Evolutionary conservation across 345 rosid genomes (phyloP).

Genomic region (Camelina neglecta): DNA sequence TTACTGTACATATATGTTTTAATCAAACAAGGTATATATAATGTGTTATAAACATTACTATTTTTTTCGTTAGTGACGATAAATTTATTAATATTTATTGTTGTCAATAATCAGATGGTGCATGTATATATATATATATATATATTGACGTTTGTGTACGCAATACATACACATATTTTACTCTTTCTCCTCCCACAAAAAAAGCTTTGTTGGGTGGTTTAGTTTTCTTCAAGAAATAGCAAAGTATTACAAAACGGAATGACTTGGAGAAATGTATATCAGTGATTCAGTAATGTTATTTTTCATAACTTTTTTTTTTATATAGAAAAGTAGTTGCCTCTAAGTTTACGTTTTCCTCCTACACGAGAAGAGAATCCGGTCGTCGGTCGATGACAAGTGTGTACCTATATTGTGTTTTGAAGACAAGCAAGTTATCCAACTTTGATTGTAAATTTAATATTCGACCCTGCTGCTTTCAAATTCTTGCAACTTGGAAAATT

Average conservation of each 20-base stretch:
- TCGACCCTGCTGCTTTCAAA: background rate
- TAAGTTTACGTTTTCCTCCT: slow-evolving; percentile 11
- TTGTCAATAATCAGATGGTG: slow-evolving; percentile 6
- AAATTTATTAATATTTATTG: background rate
- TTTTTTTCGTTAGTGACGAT: background rate
- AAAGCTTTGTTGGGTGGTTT: slow-evolving; percentile 19
- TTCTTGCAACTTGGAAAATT: slow-evolving; percentile 21
- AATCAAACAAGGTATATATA: too few relatives aligned
- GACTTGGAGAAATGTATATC: slow-evolving; percentile 7
- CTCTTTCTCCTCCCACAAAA: background rate
- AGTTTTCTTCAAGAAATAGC: slow-evolving; percentile 29
- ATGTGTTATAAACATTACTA: too few relatives aligned
- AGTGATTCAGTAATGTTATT: background rate
- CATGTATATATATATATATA: slow-evolving; percentile 18
- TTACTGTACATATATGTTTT: too few relatives aligned
- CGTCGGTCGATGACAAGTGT: slow-evolving; percentile 24
- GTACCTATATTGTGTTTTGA: slow-evolving; percentile 1
- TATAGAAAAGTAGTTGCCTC: background rate
- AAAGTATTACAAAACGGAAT: slow-evolving; percentile 16
- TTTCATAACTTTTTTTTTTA: background rate
- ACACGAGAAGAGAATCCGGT: slow-evolving; percentile 14
- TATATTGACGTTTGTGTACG: slow-evolving; percentile 31
- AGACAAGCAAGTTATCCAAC: slow-evolving; percentile 6
- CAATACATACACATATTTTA: slow-evolving; percentile 26
- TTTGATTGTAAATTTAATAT: background rate